Conservation (phyloP, 306 rosid species). For the Castanospermum australe region DNA sequence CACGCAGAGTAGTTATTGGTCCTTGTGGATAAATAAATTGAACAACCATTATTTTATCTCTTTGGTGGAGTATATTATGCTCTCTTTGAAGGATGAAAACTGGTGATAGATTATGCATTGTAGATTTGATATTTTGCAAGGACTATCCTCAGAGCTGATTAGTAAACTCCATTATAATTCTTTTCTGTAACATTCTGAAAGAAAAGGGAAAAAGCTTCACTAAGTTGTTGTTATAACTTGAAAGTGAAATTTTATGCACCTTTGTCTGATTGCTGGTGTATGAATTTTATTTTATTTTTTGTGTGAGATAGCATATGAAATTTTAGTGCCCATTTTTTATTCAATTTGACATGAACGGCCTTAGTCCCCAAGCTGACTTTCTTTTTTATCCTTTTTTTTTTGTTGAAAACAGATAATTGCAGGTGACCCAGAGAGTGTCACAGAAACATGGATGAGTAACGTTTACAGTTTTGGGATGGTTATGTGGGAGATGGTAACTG, state of each 20-base stretch:
- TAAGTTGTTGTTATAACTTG: background rate
- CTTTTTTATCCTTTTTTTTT: background rate
- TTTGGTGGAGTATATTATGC: background rate
- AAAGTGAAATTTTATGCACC: background rate
- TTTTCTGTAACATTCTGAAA: background rate
- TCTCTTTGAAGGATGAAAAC: background rate
- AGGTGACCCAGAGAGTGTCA: conserved; percentile 84
- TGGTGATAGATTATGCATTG: background rate
- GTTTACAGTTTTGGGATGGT: conserved; percentile 90
- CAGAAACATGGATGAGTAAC: conserved; percentile 90
- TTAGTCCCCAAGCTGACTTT: conserved; percentile 11
- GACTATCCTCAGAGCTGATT: background rate
- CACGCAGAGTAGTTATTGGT: too few species aligned
- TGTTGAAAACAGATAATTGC: conserved; percentile 70
- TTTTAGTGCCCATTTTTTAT: background rate
- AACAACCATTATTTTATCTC: too few species aligned
- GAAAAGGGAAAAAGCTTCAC: background rate
- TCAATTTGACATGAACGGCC: background rate
- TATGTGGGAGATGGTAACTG: conserved; percentile 83
- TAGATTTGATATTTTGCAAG: background rate
- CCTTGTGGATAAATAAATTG: too few species aligned
- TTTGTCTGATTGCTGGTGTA: conserved; percentile 4
- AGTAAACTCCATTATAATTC: background rate
- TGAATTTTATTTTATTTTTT: background rate
- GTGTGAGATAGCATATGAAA: background rate